A percentile compares a stretch with the other conserved stretches of the same genome.
phyloP scores from a whole-genome alignment of 2,329 filamentous ascomycete genomes.

The Amauroascus niger region DNA sequence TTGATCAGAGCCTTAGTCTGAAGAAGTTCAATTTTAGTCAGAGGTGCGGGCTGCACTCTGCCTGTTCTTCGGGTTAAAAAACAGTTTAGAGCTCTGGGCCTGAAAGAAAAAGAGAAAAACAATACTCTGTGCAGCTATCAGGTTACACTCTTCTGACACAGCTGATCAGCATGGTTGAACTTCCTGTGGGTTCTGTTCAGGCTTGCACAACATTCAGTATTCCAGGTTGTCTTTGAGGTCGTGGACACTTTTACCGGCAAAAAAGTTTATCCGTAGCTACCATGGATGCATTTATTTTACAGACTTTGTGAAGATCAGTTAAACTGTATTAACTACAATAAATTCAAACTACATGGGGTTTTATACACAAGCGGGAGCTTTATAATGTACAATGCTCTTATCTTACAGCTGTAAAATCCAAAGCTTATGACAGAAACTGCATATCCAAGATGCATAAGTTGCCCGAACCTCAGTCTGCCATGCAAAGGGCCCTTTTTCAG shows the following conservation, averaged over 20 bases:
- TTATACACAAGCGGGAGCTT: background rate
- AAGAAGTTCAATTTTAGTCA: background rate
- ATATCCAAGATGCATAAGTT: too few species aligned
- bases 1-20: background rate
- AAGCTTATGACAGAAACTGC: background rate
- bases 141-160: background rate
- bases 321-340: too few species aligned
- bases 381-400: background rate
- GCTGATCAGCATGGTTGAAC: background rate
- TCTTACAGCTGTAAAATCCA: background rate
- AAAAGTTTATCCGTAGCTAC: conserved; percentile 4
- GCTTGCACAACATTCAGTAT: background rate
- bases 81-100: background rate
- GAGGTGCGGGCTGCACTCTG: background rate
- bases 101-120: background rate
- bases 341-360: too few species aligned
- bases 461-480: too few species aligned
- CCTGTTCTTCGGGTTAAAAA: background rate
- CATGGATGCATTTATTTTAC: background rate
- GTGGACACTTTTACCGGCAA: background rate
- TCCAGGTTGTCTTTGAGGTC: background rate
- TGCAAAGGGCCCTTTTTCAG: background rate
- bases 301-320: too few species aligned
- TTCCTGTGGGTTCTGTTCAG: background rate
- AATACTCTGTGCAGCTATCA: background rate